These are phyloP conservation scores for Lentinus polychrous DNA, from an alignment of 1,284 basidiomycete genomes.

Conservation along the genomic window DNA sequence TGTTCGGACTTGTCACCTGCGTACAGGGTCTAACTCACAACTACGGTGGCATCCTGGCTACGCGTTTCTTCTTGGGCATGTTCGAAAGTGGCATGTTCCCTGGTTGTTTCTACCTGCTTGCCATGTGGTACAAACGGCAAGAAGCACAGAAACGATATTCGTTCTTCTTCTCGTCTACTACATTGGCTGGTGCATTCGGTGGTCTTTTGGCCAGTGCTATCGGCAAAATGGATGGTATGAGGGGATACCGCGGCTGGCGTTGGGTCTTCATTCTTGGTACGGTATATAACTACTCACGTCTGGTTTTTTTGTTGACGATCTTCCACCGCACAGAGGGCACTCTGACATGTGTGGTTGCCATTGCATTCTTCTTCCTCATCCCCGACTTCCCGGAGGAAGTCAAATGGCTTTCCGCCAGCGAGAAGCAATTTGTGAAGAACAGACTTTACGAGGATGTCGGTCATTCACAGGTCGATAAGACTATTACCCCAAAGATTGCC, in stretches of 20 bases:
- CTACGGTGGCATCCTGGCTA: slow-evolving; percentile 29
- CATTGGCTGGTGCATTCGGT: slow-evolving; percentile 28
- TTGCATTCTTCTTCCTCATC: slow-evolving; percentile 20
- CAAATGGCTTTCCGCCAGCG: slow-evolving; percentile 18
- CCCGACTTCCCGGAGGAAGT: slow-evolving; percentile 21
- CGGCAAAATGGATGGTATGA: slow-evolving; percentile 28
- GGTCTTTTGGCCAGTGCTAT: slow-evolving; percentile 30
- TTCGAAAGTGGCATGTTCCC: slow-evolving; percentile 27
- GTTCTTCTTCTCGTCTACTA: slow-evolving; percentile 30
- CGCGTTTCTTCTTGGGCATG: slow-evolving; percentile 32
- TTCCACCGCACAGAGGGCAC: slow-evolving; percentile 24
- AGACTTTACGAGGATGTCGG: slow-evolving; percentile 20
- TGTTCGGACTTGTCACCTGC: slow-evolving; percentile 29
- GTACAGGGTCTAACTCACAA: slow-evolving; percentile 29
- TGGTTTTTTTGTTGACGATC: neutral
- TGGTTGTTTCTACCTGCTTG: slow-evolving; percentile 29
- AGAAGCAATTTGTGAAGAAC: slow-evolving; percentile 17
- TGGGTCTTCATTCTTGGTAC: slow-evolving; percentile 38
- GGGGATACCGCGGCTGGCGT: slow-evolving; percentile 26
- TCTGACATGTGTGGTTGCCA: slow-evolving; percentile 28
- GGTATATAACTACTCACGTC: slow-evolving; percentile 13
- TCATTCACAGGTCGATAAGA: slow-evolving; percentile 13
- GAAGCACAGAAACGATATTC: slow-evolving; percentile 31
- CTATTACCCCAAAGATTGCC: slow-evolving; percentile 10
- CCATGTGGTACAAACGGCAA: slow-evolving; percentile 31